Evolutionary conservation across 257 asterid genomes (phyloP).

Genomic region (Linaria vulgaris): DNA sequence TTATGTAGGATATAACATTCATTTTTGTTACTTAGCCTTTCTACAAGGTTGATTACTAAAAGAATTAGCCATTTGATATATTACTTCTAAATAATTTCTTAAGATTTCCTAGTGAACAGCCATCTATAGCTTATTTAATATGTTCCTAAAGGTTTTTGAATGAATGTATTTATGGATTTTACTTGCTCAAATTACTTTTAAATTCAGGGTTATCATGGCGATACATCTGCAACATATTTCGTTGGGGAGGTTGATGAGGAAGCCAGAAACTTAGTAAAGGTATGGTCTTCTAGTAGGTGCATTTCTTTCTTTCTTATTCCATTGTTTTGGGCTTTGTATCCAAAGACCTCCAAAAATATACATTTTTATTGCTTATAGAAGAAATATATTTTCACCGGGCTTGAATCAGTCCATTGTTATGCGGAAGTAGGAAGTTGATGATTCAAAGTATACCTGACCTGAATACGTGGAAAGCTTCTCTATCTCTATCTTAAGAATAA

Average conservation of each 20-base stretch:
- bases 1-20: not conserved
- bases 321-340: constrained; percentile 9
- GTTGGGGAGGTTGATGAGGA: constrained; percentile 82
- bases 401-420: constrained; percentile 17
- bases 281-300: constrained; percentile 40
- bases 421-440: constrained; percentile 17
- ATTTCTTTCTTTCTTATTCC: constrained; percentile 11
- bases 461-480: not conserved
- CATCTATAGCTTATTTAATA: not conserved
- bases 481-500: constrained; percentile 18
- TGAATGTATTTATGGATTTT: constrained; percentile 23
- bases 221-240: constrained; percentile 88
- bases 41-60: constrained; percentile 14
- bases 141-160: constrained; percentile 19
- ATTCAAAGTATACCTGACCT: constrained; percentile 15
- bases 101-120: constrained; percentile 11
- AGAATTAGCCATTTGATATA: not conserved
- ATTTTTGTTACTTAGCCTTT: constrained; percentile 2
- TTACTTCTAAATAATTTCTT: not conserved
- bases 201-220: constrained; percentile 95
- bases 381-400: constrained; percentile 1
- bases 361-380: constrained; percentile 10
- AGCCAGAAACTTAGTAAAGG: constrained; percentile 85
- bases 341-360: not conserved
- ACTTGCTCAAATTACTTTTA: constrained; percentile 22